Evolutionary conservation across 2,329 filamentous ascomycete species (phyloP), one percentile per base, ranked within the genome.

Genomic region (Botrytis cinerea): DNA sequence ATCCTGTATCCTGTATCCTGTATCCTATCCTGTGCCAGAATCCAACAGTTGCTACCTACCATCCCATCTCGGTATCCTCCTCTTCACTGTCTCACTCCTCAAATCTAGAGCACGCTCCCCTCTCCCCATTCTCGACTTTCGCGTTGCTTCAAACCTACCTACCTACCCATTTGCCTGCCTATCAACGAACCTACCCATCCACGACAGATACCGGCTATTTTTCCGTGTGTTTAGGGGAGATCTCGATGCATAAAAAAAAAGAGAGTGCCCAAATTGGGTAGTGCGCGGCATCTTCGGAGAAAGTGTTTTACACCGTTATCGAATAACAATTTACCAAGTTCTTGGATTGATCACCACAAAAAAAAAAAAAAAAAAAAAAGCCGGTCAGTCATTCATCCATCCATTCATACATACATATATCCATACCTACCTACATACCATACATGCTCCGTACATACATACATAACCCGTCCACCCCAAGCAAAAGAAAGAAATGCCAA

Each of bases 241-340:
- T 54, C 51, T 54, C 51, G 51, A 54, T 54, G 51, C 51, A 18
- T 1, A 28, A n/a, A 28, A n/a, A 38, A 28, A 32, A 32, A 32
- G n/a, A n/a, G 16, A n/a, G 6, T 18, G 2, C n/a, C 25, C 12
- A 18, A 54, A 18, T 28, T 8, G n/a, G 59, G 40, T 61, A 5
- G 35, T 14, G 59, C 59, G 59, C 59, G 40, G 61, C 16, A 63
- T 45, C 40, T 63, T 63, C 61, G 61, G 61, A 63, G 61, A 18
- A 63, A 46, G 43, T 12, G 43, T 43, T 63, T 28, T 54, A 14
- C n/a, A 28, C 25, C 25, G 51, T 54, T 28, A 28, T 54, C n/a
- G 25, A 54, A 63, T 63, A 32, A 20, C 35, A 63, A 63, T 46
- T 63, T 45, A 43, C 40, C 16, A 46, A 63, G 40, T 46, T 28